phyloP scores from a whole-genome alignment of 2,329 filamentous ascomycete species.

The Mycosphaerella arachidis region DNA sequence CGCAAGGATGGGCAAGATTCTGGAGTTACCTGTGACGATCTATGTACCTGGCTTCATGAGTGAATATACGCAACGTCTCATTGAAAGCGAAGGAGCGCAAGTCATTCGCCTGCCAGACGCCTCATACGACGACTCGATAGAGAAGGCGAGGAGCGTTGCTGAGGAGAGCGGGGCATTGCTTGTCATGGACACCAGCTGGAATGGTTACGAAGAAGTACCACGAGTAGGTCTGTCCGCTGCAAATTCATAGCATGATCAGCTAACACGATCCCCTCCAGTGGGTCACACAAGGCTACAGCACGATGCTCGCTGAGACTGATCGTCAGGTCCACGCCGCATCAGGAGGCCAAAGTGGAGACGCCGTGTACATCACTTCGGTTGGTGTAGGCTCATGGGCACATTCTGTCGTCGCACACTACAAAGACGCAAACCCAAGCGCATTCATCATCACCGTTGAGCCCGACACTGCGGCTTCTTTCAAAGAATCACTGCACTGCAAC shows the following conservation, averaged over 20 bases:
- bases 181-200: constrained; percentile 65
- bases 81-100: constrained; percentile 59
- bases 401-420: constrained; percentile 63
- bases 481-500: constrained; percentile 49
- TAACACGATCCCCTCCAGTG: constrained; percentile 43
- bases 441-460: constrained; percentile 66
- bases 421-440: constrained; percentile 34
- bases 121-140: constrained; percentile 62
- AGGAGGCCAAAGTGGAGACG: constrained; percentile 21
- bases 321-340: constrained; percentile 49
- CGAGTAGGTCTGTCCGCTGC: constrained; percentile 34
- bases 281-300: constrained; percentile 74
- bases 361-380: constrained; percentile 59
- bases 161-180: constrained; percentile 47
- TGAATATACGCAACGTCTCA: constrained; percentile 48
- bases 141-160: constrained; percentile 45
- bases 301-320: constrained; percentile 66
- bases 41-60: constrained; percentile 61
- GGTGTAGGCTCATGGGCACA: constrained; percentile 71
- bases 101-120: constrained; percentile 51
- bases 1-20: constrained; percentile 59
- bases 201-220: constrained; percentile 63
- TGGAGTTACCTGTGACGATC: constrained; percentile 54
- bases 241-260: not conserved
- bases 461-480: constrained; percentile 58